Evolutionary conservation across 225 moss, liverwort and hornwort genomes (phyloP).

Genomic region (Pleurozium schreberi): DNA sequence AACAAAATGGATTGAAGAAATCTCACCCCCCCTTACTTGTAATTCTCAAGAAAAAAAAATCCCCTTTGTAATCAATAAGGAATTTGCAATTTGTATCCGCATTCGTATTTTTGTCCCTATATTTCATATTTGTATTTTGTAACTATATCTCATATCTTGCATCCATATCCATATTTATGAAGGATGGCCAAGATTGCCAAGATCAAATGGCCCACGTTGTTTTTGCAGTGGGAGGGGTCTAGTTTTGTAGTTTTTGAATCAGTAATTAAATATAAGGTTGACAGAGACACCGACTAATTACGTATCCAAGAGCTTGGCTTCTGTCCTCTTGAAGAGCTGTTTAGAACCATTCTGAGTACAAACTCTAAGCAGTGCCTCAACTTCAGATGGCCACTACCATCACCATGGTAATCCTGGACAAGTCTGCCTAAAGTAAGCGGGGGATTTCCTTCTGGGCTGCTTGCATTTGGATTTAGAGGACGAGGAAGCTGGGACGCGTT

Average conservation of each 20-base stretch:
- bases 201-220: too few relatives aligned
- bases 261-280: not conserved
- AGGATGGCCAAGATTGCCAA: too few relatives aligned
- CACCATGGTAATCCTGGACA: not conserved
- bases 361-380: not conserved
- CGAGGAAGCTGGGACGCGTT: not conserved
- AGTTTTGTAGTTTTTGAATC: not conserved
- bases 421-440: not conserved
- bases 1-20: too few relatives aligned
- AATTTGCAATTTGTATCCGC: too few relatives aligned
- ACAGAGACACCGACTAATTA: not conserved
- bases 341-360: not conserved
- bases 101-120: too few relatives aligned
- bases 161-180: too few relatives aligned
- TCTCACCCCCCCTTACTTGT: too few relatives aligned
- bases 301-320: not conserved
- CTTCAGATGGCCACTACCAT: slow-evolving; percentile 7
- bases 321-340: not conserved
- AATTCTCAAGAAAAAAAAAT: too few relatives aligned
- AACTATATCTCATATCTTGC: too few relatives aligned
- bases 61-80: too few relatives aligned
- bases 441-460: not conserved
- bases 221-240: too few relatives aligned
- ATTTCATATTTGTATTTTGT: too few relatives aligned
- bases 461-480: not conserved